These are phyloP conservation scores for Tuber borchii DNA, from an alignment of 495 filamentous ascomycete genomes.

Conservation along the genomic window DNA sequence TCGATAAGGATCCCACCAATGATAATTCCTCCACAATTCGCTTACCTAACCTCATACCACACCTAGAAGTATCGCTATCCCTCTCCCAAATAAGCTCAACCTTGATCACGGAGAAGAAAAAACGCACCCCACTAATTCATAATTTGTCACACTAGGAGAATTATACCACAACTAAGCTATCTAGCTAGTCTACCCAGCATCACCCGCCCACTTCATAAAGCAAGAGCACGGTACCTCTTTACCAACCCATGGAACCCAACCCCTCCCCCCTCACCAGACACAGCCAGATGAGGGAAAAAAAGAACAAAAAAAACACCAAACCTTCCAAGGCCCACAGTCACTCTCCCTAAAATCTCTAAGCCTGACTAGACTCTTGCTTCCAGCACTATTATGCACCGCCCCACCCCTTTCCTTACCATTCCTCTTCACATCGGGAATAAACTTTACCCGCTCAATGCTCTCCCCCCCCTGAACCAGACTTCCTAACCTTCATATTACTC, in stretches of 20 bases:
- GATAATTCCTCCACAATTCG: neutral
- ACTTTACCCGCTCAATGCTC: slow-evolving; percentile 18
- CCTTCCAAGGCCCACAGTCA: slow-evolving; percentile 39
- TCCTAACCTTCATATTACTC: slow-evolving; percentile 26
- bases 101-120: neutral
- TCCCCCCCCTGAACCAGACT: slow-evolving; percentile 19
- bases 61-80: neutral
- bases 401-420: neutral
- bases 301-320: slow-evolving; percentile 13
- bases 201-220: neutral
- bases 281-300: neutral
- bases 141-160: neutral
- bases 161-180: neutral
- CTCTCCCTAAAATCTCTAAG: slow-evolving; percentile 38
- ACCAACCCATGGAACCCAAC: neutral
- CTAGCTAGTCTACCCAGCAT: neutral
- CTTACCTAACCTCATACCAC: neutral
- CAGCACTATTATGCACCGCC: neutral
- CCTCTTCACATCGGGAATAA: neutral
- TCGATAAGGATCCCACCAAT: neutral
- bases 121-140: neutral
- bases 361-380: slow-evolving; percentile 27
- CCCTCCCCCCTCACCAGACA: neutral
- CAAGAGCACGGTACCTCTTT: neutral
- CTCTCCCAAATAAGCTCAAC: neutral